These are phyloP conservation scores for Leccinum aurantiacum DNA, from an alignment of 768 basidiomycete species.

Conservation along the genomic window DNA sequence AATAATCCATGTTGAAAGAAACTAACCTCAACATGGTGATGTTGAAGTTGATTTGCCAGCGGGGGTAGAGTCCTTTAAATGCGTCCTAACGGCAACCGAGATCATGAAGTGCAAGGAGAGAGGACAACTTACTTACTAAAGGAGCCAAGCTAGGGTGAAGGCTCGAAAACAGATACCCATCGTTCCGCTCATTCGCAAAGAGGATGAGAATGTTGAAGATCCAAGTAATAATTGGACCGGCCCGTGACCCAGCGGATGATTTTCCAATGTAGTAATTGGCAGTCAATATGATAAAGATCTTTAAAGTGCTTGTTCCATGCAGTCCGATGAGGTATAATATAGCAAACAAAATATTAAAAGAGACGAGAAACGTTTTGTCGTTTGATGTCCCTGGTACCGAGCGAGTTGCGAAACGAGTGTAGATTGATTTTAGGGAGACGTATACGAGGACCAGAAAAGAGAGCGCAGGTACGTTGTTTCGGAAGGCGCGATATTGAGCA, in stretches of 20 bases:
- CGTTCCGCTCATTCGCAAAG: conserved; percentile 71
- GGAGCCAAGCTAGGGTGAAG: conserved; percentile 54
- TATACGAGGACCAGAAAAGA: conserved; percentile 48
- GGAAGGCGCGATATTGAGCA: conserved; percentile 85
- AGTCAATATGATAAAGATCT: conserved; percentile 70
- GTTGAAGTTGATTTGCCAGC: conserved; percentile 95
- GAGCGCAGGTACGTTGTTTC: conserved; percentile 73
- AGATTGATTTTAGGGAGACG: conserved; percentile 54
- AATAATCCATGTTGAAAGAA: conserved; percentile 91
- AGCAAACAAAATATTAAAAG: conserved; percentile 63
- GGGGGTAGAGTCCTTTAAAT: conserved; percentile 74
- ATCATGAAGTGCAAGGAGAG: neutral
- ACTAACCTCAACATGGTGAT: conserved; percentile 93
- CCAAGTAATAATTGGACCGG: conserved; percentile 66
- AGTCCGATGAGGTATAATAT: conserved; percentile 64
- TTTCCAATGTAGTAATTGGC: conserved; percentile 69
- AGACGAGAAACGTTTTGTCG: conserved; percentile 42
- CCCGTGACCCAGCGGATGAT: conserved; percentile 39
- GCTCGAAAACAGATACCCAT: conserved; percentile 68
- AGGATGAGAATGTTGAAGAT: conserved; percentile 71
- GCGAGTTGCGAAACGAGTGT: conserved; percentile 33
- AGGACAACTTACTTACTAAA: conserved; percentile 50
- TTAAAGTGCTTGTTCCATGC: conserved; percentile 80
- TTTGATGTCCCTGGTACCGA: conserved; percentile 26
- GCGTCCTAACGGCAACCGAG: conserved; percentile 48